A percentile compares a stretch with the other conserved stretches of the same genome.
phyloP scores from a whole-genome alignment of 306 rosid genomes.

The Prunus dulcis region DNA sequence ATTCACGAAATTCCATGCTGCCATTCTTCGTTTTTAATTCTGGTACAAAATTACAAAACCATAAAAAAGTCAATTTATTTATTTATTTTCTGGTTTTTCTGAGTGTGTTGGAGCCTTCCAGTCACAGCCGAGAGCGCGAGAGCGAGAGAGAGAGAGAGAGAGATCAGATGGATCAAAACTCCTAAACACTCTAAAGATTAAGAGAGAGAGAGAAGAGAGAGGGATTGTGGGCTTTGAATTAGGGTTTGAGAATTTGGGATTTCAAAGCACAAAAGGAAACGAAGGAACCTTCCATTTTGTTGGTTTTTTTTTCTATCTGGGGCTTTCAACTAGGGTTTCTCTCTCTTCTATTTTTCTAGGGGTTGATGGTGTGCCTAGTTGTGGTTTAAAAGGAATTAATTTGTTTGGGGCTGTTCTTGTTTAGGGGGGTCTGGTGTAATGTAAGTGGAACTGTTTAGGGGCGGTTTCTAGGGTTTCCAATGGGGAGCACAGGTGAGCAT shows the following conservation, averaged over 20 bases:
- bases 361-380: background rate
- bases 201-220: background rate
- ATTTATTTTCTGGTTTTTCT: background rate
- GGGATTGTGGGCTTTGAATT: conserved; percentile 10
- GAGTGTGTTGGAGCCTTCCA: background rate
- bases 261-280: conserved; percentile 11
- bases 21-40: background rate
- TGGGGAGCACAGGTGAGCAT: conserved; percentile 89
- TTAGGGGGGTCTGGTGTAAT: conserved; percentile 31
- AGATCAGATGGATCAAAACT: conserved; percentile 19
- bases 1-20: conserved; percentile 19
- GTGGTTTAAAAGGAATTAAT: conserved; percentile 22
- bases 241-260: conserved; percentile 18
- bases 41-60: background rate
- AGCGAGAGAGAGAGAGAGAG: conserved; percentile 19
- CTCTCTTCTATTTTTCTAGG: background rate
- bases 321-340: conserved; percentile 57
- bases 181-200: background rate
- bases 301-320: background rate
- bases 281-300: background rate
- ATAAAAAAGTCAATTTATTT: conserved; percentile 16
- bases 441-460: conserved; percentile 43
- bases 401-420: conserved; percentile 12
- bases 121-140: conserved; percentile 1
- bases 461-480: conserved; percentile 62